Base-by-base conservation (phyloP, 2,329 filamentous ascomycete species). In the Kalmusia sp. region DNA sequence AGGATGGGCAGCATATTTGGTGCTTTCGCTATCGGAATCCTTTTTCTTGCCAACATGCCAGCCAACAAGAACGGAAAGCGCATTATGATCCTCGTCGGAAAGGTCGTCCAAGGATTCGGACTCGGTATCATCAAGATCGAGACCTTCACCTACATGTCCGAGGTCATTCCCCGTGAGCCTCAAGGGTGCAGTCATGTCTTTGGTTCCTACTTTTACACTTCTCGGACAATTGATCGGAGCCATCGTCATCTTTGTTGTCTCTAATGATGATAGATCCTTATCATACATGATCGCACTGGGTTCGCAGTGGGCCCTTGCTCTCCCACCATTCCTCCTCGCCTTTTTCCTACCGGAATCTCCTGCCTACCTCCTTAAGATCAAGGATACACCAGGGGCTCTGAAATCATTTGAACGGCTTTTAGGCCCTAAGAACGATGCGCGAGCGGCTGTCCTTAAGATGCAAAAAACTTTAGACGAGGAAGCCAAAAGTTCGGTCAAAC, bases 291-390 rank as follows among this genome's bases (percentile, higher is more conserved):
- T 73, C 19, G 68, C 69, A 28, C 71, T 79, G 49, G 76, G 68
- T 0, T 70, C 76, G 0, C 75, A 77, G 46, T 79, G 77, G 76
- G 57, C 69, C 0, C 71, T 73, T 46, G 72, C 76, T 1, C 55
- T 67, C 1, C 50, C 77, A 1, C 71, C 78, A 0, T 59, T 80
- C 14, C 8, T 74, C n/a, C 53, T 78, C 11, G 66, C 77, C 0
- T 55, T 79, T n/a, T 15, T 78, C 40, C 68, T 82, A 24, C 81
- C 80, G 0, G 80, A 83, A 57, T 80, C 77, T n/a, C 81, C 81
- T 0, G 71, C 78, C 0, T 81, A 76, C 44, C 69, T 81, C 1
- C 58, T 82, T 3, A 73, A 75, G 2, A 75, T 71, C 41, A 65
- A 28, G 8, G 44, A 70, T 8, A 58, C 71, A 4, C 61, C 59